Evolutionary conservation across 257 asterid genomes (phyloP).

Genomic region (Nicotiana noctiflora): DNA sequence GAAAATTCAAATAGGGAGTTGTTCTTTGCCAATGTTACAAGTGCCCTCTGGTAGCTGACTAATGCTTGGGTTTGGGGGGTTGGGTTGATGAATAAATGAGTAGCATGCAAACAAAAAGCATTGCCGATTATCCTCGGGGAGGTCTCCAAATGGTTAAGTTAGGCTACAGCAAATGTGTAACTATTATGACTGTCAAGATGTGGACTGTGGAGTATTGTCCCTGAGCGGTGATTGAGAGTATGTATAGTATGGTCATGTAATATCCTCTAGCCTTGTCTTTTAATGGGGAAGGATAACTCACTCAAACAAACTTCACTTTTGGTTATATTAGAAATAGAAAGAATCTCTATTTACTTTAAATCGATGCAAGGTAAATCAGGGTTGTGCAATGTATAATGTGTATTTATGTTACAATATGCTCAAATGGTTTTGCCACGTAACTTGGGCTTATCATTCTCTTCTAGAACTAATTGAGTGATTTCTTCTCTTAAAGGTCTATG

Average conservation of each 20-base stretch:
- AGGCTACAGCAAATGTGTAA: background rate
- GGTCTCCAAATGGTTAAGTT: background rate
- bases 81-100: background rate
- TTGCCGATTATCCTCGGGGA: background rate
- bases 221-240: background rate
- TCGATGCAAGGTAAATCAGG: background rate
- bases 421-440: background rate
- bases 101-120: background rate
- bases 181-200: background rate
- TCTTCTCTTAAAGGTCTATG: conserved; percentile 37
- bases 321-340: background rate
- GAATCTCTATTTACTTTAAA: background rate
- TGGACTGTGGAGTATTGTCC: background rate
- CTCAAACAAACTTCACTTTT: background rate
- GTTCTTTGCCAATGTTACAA: background rate
- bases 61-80: too few relatives aligned
- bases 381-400: background rate
- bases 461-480: background rate
- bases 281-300: background rate
- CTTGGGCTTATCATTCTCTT: background rate
- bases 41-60: background rate
- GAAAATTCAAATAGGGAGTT: background rate
- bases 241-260: background rate
- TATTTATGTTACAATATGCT: background rate
- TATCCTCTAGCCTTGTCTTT: background rate